A percentile compares a stretch with the other conserved stretches of the same genome.
These are phyloP conservation scores for Wickerhamomyces strasburgensis DNA, from an alignment of 805 yeast species.

Conservation along the genomic window DNA sequence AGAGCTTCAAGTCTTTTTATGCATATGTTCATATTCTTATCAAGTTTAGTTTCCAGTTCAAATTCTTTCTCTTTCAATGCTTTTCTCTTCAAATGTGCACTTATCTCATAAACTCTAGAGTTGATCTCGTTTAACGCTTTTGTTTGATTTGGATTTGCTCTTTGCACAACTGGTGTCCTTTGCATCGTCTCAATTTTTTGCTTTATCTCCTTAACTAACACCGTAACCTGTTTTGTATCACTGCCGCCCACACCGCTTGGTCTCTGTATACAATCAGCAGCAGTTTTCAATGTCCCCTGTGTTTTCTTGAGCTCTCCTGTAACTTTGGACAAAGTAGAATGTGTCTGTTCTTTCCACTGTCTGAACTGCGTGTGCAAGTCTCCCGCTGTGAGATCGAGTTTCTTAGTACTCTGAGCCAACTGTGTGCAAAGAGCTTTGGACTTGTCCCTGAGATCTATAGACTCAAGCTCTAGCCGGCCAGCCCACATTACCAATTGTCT, in stretches of 20 bases:
- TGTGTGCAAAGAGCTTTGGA: constrained; percentile 14
- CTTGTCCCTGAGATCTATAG: constrained; percentile 36
- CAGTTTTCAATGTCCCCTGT: no score
- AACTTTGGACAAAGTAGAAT: no score
- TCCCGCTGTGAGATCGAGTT: background rate
- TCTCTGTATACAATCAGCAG: no score
- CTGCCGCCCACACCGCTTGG: no score
- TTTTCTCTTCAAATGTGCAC: background rate
- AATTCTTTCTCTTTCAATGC: background rate
- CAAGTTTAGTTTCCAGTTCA: background rate
- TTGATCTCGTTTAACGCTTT: background rate
- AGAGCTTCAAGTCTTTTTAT: constrained; percentile 4
- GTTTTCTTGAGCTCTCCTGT: no score
- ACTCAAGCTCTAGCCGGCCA: constrained; percentile 43
- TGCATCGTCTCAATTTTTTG: no score
- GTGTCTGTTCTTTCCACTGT: no score
- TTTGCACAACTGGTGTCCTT: no score
- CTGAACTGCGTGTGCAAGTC: background rate
- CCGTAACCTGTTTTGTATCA: no score
- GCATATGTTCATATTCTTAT: constrained; percentile 4
- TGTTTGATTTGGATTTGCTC: background rate
- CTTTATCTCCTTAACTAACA: no score
- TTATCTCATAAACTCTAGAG: background rate
- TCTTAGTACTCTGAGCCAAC: constrained; percentile 13
- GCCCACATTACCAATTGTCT: constrained; percentile 44